Evolutionary conservation across 2,329 filamentous ascomycete species (phyloP).

Genomic region (Triangularia verruculosa): DNA sequence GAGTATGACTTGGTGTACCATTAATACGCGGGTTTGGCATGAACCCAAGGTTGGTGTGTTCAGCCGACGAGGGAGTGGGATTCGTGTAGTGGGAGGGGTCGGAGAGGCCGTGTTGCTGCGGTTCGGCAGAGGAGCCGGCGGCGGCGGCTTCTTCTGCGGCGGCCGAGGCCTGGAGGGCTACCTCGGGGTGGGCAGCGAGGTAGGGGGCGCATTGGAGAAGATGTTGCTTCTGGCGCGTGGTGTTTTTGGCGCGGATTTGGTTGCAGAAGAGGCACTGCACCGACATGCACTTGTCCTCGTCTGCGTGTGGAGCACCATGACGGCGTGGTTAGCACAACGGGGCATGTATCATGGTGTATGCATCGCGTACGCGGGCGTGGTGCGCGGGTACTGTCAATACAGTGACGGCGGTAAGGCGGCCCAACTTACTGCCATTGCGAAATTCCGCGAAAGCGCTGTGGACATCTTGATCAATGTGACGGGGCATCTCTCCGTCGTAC

Average conservation of each 20-base stretch:
- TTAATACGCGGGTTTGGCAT: conserved; percentile 28
- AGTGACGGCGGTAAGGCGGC: conserved; percentile 4
- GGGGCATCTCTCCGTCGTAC: conserved; percentile 20
- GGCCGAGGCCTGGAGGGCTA: conserved; percentile 17
- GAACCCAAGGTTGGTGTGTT: conserved; percentile 24
- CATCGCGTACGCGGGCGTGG: neutral
- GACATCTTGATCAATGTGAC: conserved; percentile 25
- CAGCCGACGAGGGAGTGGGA: neutral
- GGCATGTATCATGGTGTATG: neutral
- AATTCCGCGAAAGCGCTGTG: conserved; percentile 26
- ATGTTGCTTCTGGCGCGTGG: conserved; percentile 29
- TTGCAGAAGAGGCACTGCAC: conserved; percentile 29
- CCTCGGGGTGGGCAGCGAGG: conserved; percentile 27
- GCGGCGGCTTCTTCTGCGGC: conserved; percentile 9
- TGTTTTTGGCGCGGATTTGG: conserved; percentile 27
- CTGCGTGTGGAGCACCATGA: conserved; percentile 8
- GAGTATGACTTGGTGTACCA: conserved; percentile 16
- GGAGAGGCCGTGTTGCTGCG: neutral
- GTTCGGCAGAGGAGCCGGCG: neutral
- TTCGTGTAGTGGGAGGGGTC: conserved; percentile 1
- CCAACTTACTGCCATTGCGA: conserved; percentile 20
- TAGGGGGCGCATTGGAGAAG: conserved; percentile 25
- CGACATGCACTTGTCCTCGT: conserved; percentile 21
- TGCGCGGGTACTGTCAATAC: conserved; percentile 2
- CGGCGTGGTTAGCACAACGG: neutral